Evolutionary conservation across 225 moss, liverwort and hornwort species (phyloP), one percentile per base, ranked within the genome.

Genomic region (Physcomitrium patens): DNA sequence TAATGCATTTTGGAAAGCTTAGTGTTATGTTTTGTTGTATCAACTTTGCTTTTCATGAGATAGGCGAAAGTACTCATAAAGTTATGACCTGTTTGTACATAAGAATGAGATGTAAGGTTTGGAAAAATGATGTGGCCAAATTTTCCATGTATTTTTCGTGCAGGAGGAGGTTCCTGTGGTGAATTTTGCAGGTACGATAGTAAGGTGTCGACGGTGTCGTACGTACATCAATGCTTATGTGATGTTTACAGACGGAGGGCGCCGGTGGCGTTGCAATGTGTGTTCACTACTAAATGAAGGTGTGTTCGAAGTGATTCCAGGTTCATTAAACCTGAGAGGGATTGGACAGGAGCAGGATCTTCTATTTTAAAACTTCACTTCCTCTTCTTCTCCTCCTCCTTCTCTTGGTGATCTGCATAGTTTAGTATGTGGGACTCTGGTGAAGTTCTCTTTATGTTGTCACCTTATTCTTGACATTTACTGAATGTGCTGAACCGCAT

Each of bases 101-200:
- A 37, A 37, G 31, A 37, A 37, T 73, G 58, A 1, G 37, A 42
- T 54, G 46, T 17, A 14, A 6, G 0, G 31, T 18, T 16, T 18
- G 55, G 55, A 63, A 20, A 5, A 7, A 16, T 76, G 55, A 37
- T 63, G 16, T 78, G 76, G 74, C 63, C 63, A 60, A 58, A 22
- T 45, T 13, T 64, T 76, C 26, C 7, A 43, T 76, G 50, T 57
- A 44, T 65, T 7, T 77, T 67, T 65, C 31, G 22, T 81, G 60
- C 86, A 99, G 97, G 99, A 99, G 83, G 99, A 99, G 87, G 94
- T 99, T 65, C 95, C 95, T 27, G 95, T 99, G 63, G 91, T 99
- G 27, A 99, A 88, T 73, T 95, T 84, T 70, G 95, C 92, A 77
- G 87, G 90, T 12, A 89, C 83, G 48, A 93, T 99, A 58, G 93